phyloP scores from a whole-genome alignment of 192 early-diverging fungal species.

The Thamnidium elegans region DNA sequence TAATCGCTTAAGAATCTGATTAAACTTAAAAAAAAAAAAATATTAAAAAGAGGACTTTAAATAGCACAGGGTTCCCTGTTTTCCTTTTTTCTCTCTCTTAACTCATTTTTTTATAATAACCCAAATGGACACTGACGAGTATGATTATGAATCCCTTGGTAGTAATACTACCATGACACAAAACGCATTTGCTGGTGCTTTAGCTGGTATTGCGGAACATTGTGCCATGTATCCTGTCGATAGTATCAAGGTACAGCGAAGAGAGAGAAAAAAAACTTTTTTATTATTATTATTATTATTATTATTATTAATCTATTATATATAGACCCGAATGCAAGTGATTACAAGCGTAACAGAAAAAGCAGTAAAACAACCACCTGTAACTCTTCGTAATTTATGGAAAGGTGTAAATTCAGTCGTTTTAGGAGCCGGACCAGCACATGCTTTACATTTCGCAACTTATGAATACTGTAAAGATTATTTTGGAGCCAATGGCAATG shows the following conservation, averaged over 20 bases:
- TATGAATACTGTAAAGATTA: constrained; percentile 89
- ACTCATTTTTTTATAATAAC: background rate
- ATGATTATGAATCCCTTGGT: constrained; percentile 93
- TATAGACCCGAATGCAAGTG: constrained; percentile 92
- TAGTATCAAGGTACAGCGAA: constrained; percentile 77
- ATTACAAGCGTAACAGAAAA: constrained; percentile 46
- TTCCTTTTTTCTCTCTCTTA: background rate
- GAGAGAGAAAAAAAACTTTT: background rate
- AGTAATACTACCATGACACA: constrained; percentile 73
- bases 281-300: background rate
- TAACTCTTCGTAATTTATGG: constrained; percentile 68
- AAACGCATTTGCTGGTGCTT: constrained; percentile 87
- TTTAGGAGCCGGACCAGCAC: constrained; percentile 90
- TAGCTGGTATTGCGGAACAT: constrained; percentile 98
- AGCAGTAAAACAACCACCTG: background rate
- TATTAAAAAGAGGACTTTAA: background rate
- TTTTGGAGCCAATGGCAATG: constrained; percentile 55
- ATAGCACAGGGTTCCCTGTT: background rate
- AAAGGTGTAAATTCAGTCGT: constrained; percentile 91
- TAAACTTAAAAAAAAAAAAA: background rate
- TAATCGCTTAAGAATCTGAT: background rate
- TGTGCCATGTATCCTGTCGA: constrained; percentile 94
- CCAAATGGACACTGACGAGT: constrained; percentile 46
- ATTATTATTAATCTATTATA: background rate
- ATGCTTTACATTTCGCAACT: constrained; percentile 92